Evolutionary conservation across 768 basidiomycete species (phyloP).

Genomic region (Pulveroboletus sp.): DNA sequence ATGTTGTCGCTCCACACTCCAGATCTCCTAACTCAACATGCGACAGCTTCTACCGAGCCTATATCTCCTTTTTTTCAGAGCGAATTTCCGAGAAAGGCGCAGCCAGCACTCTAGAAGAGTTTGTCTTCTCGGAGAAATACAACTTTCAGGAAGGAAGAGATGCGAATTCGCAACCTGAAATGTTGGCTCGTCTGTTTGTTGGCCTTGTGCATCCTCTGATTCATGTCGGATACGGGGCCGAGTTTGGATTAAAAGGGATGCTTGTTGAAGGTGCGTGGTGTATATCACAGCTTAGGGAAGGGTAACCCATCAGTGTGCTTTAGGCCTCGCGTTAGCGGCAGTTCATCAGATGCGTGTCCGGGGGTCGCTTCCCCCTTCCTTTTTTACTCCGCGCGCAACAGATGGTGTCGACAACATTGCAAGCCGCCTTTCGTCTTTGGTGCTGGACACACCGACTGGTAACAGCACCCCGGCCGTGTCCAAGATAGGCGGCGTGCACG

Average conservation of each 20-base stretch:
- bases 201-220: slow-evolving; percentile 63
- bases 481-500: slow-evolving; percentile 20
- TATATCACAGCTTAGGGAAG: not conserved
- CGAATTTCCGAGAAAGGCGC: slow-evolving; percentile 17
- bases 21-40: not conserved
- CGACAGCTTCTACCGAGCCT: slow-evolving; percentile 26
- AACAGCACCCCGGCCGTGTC: not conserved
- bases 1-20: not conserved
- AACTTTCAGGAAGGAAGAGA: slow-evolving; percentile 19
- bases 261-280: slow-evolving; percentile 52
- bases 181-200: slow-evolving; percentile 49
- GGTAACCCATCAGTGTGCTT: not conserved
- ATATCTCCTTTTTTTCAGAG: slow-evolving; percentile 25
- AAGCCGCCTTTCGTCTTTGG: slow-evolving; percentile 4
- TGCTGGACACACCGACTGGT: not conserved
- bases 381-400: slow-evolving; percentile 4
- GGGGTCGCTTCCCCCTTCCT: slow-evolving; percentile 29
- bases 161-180: slow-evolving; percentile 37
- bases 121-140: slow-evolving; percentile 31
- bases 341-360: slow-evolving; percentile 32
- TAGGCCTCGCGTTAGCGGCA: slow-evolving; percentile 26
- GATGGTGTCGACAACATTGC: slow-evolving; percentile 1
- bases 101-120: slow-evolving; percentile 19
- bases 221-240: slow-evolving; percentile 57
- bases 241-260: slow-evolving; percentile 62